A percentile compares a stretch with the other conserved stretches of the same genome.
Evolutionary conservation across 192 early-diverging fungal genomes (phyloP).

Genomic region (Rhizophagus sp.): DNA sequence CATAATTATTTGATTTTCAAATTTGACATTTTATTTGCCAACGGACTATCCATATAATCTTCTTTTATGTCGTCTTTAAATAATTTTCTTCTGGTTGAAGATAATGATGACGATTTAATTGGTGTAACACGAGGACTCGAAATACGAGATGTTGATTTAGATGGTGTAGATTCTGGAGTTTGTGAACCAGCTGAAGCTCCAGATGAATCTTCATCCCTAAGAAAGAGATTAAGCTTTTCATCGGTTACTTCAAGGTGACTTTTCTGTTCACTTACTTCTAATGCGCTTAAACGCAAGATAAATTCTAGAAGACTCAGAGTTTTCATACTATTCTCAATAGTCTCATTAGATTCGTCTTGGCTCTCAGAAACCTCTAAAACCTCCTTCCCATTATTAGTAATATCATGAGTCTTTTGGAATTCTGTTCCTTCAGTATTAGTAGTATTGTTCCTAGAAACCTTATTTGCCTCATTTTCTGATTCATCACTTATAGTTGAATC

Average conservation of each 20-base stretch:
- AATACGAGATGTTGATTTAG: conserved; percentile 8
- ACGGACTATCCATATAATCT: background rate
- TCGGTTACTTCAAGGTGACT: conserved; percentile 66
- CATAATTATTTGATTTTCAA: background rate
- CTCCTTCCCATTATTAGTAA: background rate
- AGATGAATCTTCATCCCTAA: conserved; percentile 42
- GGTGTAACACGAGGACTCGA: background rate
- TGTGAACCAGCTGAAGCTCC: conserved; percentile 1
- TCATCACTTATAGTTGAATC: conserved; percentile 6
- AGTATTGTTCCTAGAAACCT: background rate
- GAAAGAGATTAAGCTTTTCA: conserved; percentile 65
- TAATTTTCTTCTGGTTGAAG: background rate
- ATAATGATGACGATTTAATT: background rate
- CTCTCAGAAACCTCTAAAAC: background rate
- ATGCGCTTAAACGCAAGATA: conserved; percentile 57
- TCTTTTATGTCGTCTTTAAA: background rate
- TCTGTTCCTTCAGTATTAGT: background rate
- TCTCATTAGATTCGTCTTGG: background rate
- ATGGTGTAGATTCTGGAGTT: background rate
- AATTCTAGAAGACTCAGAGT: conserved; percentile 67
- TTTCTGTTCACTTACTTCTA: conserved; percentile 66
- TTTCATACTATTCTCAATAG: conserved; percentile 15
- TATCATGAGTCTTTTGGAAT: no score
- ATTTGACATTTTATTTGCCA: background rate
- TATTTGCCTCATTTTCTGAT: background rate